Evolutionary conservation across 768 basidiomycete genomes (phyloP).

Genomic region (Pleurotus pulmonarius): DNA sequence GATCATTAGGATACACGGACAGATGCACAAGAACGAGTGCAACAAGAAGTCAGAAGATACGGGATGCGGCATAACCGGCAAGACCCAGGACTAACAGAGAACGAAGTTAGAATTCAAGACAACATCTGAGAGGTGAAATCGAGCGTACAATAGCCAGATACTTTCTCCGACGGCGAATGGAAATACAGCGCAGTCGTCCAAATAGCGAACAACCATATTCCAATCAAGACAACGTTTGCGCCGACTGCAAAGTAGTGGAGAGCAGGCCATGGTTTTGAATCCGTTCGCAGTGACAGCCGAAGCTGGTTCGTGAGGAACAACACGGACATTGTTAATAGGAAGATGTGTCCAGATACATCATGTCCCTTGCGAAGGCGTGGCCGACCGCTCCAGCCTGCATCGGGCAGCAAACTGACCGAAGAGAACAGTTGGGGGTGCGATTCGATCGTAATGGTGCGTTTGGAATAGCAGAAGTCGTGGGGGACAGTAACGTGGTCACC

Average conservation of each 20-base stretch:
- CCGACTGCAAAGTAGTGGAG: constrained; percentile 46
- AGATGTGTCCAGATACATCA: constrained; percentile 92
- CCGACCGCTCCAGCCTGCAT: constrained; percentile 36
- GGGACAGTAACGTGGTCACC: constrained; percentile 55
- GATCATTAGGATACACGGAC: too few relatives aligned
- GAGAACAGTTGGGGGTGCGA: constrained; percentile 67
- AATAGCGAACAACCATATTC: constrained; percentile 68
- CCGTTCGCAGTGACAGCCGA: constrained; percentile 42
- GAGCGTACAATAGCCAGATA: constrained; percentile 76
- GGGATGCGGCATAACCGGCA: constrained; percentile 16
- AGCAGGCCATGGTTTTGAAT: constrained; percentile 30
- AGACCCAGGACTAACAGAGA: constrained; percentile 23
- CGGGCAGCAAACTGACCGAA: constrained; percentile 25
- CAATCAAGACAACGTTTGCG: constrained; percentile 44
- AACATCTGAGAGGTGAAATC: constrained; percentile 5
- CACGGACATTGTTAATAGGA: constrained; percentile 76
- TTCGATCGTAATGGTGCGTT: constrained; percentile 45
- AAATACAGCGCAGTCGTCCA: constrained; percentile 88
- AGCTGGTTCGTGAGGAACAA: constrained; percentile 81
- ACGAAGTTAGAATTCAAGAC: constrained; percentile 3
- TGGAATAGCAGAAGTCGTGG: constrained; percentile 50
- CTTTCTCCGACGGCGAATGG: constrained; percentile 85
- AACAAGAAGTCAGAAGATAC: neutral
- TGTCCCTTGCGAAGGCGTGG: constrained; percentile 79
- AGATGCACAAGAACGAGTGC: too few relatives aligned